phyloP scores from a whole-genome alignment of 352 stramenopile species.

The Globisporangium mamillatum region DNA sequence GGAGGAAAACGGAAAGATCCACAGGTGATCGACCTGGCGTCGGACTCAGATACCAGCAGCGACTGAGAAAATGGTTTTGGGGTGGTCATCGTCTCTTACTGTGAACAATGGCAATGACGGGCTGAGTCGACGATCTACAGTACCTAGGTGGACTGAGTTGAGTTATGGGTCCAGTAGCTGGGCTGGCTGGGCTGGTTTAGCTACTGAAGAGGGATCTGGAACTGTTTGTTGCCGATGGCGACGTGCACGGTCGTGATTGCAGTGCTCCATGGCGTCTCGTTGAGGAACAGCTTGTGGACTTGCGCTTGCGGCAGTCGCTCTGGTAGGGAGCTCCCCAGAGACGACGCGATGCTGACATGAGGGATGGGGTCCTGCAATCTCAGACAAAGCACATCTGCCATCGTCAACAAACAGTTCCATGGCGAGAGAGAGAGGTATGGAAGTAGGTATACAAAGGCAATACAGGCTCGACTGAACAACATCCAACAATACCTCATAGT shows the following conservation, averaged over 20 bases:
- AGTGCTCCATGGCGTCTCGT: constrained; percentile 16
- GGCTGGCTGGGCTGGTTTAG: not conserved
- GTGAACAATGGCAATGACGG: not conserved
- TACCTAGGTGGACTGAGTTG: not conserved
- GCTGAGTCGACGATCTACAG: not conserved
- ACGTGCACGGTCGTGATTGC: constrained; percentile 48
- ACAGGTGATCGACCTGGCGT: constrained; percentile 44
- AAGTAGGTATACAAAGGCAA: not conserved
- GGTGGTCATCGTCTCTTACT: not conserved
- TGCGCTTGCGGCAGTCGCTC: constrained; percentile 35
- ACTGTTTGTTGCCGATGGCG: constrained; percentile 84
- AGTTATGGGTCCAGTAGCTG: not conserved
- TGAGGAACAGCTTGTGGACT: constrained; percentile 23
- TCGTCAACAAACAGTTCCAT: constrained; percentile 41
- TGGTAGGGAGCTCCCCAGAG: constrained; percentile 45
- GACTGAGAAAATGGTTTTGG: constrained; percentile 4
- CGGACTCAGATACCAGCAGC: constrained; percentile 38
- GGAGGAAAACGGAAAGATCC: constrained; percentile 5
- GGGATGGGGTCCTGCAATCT: constrained; percentile 64
- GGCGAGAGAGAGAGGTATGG: constrained; percentile 8
- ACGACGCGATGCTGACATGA: constrained; percentile 78
- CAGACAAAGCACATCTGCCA: constrained; percentile 16
- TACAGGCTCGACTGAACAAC: not conserved
- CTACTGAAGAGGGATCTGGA: constrained; percentile 59
- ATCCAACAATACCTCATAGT: constrained; percentile 50